Base-by-base conservation (phyloP, 768 basidiomycete species). In the Amanita exitialis region DNA sequence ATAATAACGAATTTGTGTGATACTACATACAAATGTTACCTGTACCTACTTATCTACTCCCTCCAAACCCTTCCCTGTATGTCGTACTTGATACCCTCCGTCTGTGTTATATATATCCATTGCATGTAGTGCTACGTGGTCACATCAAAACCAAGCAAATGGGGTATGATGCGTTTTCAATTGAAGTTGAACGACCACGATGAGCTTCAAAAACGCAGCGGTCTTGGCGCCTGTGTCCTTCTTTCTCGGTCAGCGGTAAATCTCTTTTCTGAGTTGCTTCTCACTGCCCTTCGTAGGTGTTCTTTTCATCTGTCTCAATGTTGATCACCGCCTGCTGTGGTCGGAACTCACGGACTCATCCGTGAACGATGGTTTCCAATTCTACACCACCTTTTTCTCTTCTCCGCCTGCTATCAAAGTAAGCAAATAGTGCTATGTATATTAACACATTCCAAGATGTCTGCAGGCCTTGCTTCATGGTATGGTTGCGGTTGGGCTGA, bases 321-420 rank as follows among this genome's bases (percentile, higher is more conserved):
- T 95, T 47, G 94, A 97, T 73, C 83, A 92, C 65, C 80, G 84
- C 34, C 70, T 96, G 47, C 71, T 97, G 43, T 94, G 87, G 70
- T 70, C 74, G 23, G 70, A 74, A 16, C 58, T 88, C 38, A 83
- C 80, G 2, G 77, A 86, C 1, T 77, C 82, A 46, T 71, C 78
- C 28, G 61, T 87, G 39, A 70, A 75, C 38, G 90, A 94, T 61
- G 92, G 86, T 3, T 84, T 89, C 64, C 80, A 85, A 60, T 95
- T 93, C 68, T 97, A 97, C 63, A 79, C 79, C 45, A 93, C 90
- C 21, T 97, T 96, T 70, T 95, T 79, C 69, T 89, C 90, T 64
- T 82, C 94, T 1, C 94, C 94, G 3, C 86, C 85, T 23, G 94
- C 90, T 37, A 91, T 96, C 69, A 94, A 93, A 80, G 92, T 88